Evolutionary conservation across 108 stramenopile genomes (phyloP).

Genomic region (Aurantiochytrium sp.): DNA sequence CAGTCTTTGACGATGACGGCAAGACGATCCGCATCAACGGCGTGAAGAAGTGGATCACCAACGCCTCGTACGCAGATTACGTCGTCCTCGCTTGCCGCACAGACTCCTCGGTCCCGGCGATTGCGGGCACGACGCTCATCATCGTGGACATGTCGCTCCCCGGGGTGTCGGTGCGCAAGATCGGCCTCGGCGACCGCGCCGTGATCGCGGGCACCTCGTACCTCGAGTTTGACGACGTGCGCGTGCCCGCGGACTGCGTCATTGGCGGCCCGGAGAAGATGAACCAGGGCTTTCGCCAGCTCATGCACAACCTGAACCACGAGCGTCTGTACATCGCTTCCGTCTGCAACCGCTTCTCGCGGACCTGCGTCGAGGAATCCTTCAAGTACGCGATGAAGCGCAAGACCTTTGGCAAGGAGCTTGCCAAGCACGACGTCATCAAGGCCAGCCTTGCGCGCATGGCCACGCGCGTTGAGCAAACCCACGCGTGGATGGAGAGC

Average conservation of each 20-base stretch:
- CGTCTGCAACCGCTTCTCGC: background rate
- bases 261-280: background rate
- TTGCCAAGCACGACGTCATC: background rate
- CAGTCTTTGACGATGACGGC: background rate
- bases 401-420: conserved; percentile 9
- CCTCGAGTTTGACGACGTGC: background rate
- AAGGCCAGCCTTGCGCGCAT: background rate
- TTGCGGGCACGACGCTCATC: background rate
- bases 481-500: background rate
- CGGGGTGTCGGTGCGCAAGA: background rate
- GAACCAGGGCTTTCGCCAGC: background rate
- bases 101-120: background rate
- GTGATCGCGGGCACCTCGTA: background rate
- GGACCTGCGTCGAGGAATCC: background rate
- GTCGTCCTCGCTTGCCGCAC: background rate
- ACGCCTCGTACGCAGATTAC: background rate
- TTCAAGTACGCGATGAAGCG: background rate
- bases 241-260: background rate
- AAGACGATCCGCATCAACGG: background rate
- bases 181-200: background rate
- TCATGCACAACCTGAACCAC: conserved; percentile 19
- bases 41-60: background rate
- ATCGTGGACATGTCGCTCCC: background rate
- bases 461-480: background rate
- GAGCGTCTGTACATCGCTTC: background rate